Conservation (phyloP, 1,139 yeast species). For the Yarrowia galli region DNA sequence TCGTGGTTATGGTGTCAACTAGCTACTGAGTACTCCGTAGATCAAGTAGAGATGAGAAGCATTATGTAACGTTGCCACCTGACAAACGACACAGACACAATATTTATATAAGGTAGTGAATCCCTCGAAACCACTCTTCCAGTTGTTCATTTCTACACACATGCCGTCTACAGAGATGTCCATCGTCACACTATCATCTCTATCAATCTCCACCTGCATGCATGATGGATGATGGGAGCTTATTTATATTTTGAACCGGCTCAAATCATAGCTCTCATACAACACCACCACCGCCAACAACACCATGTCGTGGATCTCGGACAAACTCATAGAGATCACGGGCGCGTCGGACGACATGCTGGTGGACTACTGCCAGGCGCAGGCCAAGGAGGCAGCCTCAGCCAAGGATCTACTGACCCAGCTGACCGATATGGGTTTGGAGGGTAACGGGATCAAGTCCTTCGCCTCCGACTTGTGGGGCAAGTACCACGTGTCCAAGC, state of each 20-base stretch:
- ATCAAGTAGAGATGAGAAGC: no score
- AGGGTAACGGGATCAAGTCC: conserved; percentile 41
- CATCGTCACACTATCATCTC: no score
- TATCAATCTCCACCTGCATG: background rate
- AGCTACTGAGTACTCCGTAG: background rate
- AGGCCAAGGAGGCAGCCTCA: conserved; percentile 47
- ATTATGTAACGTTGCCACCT: background rate
- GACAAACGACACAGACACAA: no score
- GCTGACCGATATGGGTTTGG: conserved; percentile 48
- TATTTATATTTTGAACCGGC: background rate
- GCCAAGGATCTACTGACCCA: conserved; percentile 43
- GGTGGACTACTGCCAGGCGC: conserved; percentile 48
- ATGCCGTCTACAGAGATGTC: no score
- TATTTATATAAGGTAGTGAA: no score
- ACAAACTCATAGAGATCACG: conserved; percentile 44
- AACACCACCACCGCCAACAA: background rate
- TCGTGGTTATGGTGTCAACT: no score
- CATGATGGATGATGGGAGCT: background rate
- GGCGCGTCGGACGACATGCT: conserved; percentile 49
- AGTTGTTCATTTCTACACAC: no score
- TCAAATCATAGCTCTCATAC: background rate
- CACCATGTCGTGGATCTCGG: conserved; percentile 45
- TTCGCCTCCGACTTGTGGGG: conserved; percentile 47
- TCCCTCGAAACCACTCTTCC: no score
- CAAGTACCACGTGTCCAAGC: conserved; percentile 42